These are phyloP conservation scores for Spizellomyces sp. DNA, from an alignment of 192 early-diverging fungal genomes.

Conservation along the genomic window DNA sequence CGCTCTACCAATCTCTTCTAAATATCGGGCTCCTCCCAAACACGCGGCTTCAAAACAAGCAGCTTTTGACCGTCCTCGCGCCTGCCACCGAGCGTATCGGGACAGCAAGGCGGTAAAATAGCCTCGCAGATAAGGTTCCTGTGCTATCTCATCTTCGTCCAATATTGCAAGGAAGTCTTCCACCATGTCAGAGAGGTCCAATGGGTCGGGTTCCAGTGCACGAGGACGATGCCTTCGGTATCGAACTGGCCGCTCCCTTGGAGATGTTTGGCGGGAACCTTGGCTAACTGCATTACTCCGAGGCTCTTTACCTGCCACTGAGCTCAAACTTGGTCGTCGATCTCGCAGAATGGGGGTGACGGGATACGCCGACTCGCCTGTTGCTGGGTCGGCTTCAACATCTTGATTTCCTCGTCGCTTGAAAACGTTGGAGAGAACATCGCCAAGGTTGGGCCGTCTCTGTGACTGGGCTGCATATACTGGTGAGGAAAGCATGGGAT, in stretches of 20 bases:
- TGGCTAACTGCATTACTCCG: too few relatives aligned
- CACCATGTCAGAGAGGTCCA: slow-evolving; percentile 18
- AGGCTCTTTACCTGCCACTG: too few relatives aligned
- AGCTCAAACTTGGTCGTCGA: too few relatives aligned
- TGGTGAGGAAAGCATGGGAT: too few relatives aligned
- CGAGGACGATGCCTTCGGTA: not conserved
- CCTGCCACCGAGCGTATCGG: slow-evolving; percentile 29
- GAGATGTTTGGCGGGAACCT: too few relatives aligned
- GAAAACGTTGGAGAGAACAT: too few relatives aligned
- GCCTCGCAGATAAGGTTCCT: slow-evolving; percentile 8
- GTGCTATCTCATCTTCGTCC: slow-evolving; percentile 7
- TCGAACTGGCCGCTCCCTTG: not conserved
- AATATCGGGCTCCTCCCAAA: slow-evolving; percentile 25
- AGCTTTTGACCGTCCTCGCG: slow-evolving; percentile 29
- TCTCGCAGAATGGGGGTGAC: too few relatives aligned
- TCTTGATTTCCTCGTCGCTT: too few relatives aligned
- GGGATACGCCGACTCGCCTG: too few relatives aligned
- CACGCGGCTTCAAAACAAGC: slow-evolving; percentile 37
- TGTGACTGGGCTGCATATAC: too few relatives aligned
- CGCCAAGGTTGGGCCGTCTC: too few relatives aligned
- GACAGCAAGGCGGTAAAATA: slow-evolving; percentile 26
- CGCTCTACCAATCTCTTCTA: slow-evolving; percentile 1
- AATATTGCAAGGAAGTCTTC: slow-evolving; percentile 28
- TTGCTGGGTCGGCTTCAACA: too few relatives aligned
- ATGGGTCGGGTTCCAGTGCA: slow-evolving; percentile 9